A percentile compares a stretch with the other conserved stretches of the same genome.
Evolutionary conservation across 192 early-diverging fungal species (phyloP).

Genomic region (Rhizoclosmatium globosum): DNA sequence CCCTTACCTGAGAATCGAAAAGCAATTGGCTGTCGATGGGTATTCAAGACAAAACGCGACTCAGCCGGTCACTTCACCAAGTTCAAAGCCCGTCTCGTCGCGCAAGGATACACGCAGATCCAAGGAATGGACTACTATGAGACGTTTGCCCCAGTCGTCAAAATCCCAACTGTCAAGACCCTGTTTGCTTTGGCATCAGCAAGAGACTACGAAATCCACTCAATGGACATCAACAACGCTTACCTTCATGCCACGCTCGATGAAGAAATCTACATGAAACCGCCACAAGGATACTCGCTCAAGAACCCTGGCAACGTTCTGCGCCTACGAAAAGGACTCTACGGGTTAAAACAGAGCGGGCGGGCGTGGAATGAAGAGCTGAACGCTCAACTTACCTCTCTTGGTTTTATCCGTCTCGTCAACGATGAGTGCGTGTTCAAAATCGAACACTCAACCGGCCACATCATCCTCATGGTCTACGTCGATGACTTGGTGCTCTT

Average conservation of each 20-base stretch:
- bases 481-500: conserved; percentile 47
- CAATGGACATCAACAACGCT: conserved; percentile 46
- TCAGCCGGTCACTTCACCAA: conserved; percentile 32
- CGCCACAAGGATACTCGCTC: conserved; percentile 36
- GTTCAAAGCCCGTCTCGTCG: conserved; percentile 46
- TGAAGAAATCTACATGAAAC: conserved; percentile 38
- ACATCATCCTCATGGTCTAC: conserved; percentile 42
- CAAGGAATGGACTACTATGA: conserved; percentile 48
- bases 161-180: conserved; percentile 26
- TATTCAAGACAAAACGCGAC: conserved; percentile 38
- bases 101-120: conserved; percentile 47
- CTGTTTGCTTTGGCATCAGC: conserved; percentile 25
- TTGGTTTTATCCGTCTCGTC: conserved; percentile 10
- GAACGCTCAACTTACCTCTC: background rate
- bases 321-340: conserved; percentile 16
- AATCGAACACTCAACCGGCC: background rate
- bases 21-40: conserved; percentile 38
- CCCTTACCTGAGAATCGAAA: conserved; percentile 9
- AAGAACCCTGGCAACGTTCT: background rate
- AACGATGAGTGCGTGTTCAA: conserved; percentile 39
- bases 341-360: conserved; percentile 39
- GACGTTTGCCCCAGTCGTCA: conserved; percentile 53
- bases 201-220: conserved; percentile 27
- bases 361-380: conserved; percentile 30
- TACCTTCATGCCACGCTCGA: conserved; percentile 47